A percentile compares a stretch with the other conserved stretches of the same genome.
phyloP scores from a whole-genome alignment of 805 yeast genomes.

The Hanseniaspora pseudoguilliermondii region DNA sequence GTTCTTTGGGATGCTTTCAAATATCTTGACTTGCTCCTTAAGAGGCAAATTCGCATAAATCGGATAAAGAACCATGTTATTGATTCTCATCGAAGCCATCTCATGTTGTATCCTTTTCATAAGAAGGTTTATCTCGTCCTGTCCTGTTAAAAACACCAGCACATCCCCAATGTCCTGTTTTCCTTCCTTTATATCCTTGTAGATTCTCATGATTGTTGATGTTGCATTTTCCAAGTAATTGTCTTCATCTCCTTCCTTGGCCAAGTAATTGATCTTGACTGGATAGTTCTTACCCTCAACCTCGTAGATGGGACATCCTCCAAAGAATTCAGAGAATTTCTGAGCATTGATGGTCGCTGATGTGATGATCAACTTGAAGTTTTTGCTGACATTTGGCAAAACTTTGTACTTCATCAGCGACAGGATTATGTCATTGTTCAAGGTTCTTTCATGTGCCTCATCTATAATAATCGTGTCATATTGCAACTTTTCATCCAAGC shows the following conservation, averaged over 20 bases:
- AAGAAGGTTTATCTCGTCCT: conserved; percentile 83
- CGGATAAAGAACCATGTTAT: conserved; percentile 59
- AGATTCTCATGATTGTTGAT: conserved; percentile 78
- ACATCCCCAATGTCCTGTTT: conserved; percentile 49
- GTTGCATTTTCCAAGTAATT: conserved; percentile 84
- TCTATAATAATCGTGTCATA: conserved; percentile 86
- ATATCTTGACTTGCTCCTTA: conserved; percentile 67
- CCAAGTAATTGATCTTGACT: conserved; percentile 71
- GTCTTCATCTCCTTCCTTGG: conserved; percentile 59
- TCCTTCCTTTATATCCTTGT: conserved; percentile 40
- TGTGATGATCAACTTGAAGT: conserved; percentile 64
- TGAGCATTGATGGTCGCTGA: conserved; percentile 92
- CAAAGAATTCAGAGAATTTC: conserved; percentile 70
- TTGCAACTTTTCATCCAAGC: conserved; percentile 39
- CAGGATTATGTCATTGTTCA: conserved; percentile 74
- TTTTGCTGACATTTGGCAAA: conserved; percentile 34
- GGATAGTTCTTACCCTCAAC: conserved; percentile 93
- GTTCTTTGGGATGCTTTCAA: conserved; percentile 72
- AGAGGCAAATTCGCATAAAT: conserved; percentile 85
- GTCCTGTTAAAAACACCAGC: conserved; percentile 84
- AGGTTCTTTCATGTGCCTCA: conserved; percentile 93
- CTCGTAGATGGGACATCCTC: conserved; percentile 70
- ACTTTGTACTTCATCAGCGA: conserved; percentile 69
- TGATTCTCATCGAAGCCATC: conserved; percentile 41
- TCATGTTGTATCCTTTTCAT: conserved; percentile 63